These are phyloP conservation scores for Asterophora parasitica DNA, from an alignment of 768 basidiomycete genomes.

Conservation along the genomic window DNA sequence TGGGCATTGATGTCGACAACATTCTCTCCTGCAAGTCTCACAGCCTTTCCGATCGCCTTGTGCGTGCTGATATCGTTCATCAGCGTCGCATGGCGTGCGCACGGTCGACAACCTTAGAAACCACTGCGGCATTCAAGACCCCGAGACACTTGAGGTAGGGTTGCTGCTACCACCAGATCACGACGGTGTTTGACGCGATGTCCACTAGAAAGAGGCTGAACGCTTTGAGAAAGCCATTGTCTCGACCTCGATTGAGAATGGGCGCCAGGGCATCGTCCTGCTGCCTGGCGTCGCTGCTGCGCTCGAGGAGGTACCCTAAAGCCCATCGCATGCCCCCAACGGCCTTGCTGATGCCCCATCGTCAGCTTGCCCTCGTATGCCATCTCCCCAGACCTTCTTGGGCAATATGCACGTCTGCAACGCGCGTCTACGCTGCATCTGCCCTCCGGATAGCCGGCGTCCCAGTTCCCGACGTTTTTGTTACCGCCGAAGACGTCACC, in stretches of 20 bases:
- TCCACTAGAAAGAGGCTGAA: conserved; percentile 54
- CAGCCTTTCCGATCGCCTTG: background rate
- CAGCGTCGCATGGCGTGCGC: conserved; percentile 79
- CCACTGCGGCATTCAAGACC: conserved; percentile 65
- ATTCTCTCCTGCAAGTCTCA: conserved; percentile 56
- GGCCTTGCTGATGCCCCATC: background rate
- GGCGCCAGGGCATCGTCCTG: conserved; percentile 57
- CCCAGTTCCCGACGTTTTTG: conserved; percentile 66
- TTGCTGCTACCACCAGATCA: background rate
- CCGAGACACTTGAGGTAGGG: conserved; percentile 63
- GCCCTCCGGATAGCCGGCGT: conserved; percentile 67
- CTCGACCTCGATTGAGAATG: conserved; percentile 48
- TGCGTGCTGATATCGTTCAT: conserved; percentile 9
- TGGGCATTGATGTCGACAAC: conserved; percentile 52
- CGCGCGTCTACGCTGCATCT: conserved; percentile 64
- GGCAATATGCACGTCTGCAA: conserved; percentile 89
- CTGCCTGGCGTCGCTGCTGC: conserved; percentile 68
- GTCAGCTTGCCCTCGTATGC: conserved; percentile 32
- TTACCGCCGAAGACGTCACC: conserved; percentile 78
- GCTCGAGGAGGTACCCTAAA: conserved; percentile 47
- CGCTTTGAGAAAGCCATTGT: conserved; percentile 82
- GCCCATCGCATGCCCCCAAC: background rate
- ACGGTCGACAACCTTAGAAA: conserved; percentile 76
- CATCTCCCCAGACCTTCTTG: conserved; percentile 59
- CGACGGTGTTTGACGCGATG: background rate